A percentile compares a stretch with the other conserved stretches of the same genome.
phyloP scores from a whole-genome alignment of 1,284 basidiomycete species.

The Sparassis latifolia region DNA sequence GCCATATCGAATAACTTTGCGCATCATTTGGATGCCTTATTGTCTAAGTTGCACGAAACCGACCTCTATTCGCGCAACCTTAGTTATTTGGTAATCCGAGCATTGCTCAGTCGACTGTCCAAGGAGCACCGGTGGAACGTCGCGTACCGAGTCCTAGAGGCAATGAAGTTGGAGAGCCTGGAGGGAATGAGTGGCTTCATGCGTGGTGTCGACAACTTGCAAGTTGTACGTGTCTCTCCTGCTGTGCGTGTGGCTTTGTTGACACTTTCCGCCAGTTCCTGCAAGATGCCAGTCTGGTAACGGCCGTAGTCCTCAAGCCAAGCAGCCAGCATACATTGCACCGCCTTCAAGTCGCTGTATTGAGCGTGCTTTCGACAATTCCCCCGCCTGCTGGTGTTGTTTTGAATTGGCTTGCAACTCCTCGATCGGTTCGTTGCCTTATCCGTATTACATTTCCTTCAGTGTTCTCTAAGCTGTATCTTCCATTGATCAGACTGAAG shows the following conservation, averaged over 20 bases:
- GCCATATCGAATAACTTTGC: constrained; percentile 24
- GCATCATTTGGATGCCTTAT: constrained; percentile 35
- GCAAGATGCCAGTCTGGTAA: constrained; percentile 37
- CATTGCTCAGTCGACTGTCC: constrained; percentile 46
- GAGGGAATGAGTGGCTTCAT: constrained; percentile 39
- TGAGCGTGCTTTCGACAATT: constrained; percentile 42
- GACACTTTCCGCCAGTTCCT: constrained; percentile 27
- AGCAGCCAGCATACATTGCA: constrained; percentile 46
- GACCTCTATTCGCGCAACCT: constrained; percentile 50
- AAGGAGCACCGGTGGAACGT: constrained; percentile 51
- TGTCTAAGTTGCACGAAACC: constrained; percentile 41
- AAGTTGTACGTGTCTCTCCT: constrained; percentile 32
- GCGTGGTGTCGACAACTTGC: constrained; percentile 31
- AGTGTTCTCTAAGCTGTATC: not conserved
- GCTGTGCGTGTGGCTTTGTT: not conserved
- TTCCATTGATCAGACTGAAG: not conserved
- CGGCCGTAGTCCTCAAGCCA: constrained; percentile 49
- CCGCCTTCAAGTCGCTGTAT: constrained; percentile 49
- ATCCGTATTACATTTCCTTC: not conserved
- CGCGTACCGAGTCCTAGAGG: constrained; percentile 41
- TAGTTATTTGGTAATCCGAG: constrained; percentile 51
- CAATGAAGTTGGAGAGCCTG: constrained; percentile 39
- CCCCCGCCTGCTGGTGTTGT: constrained; percentile 34
- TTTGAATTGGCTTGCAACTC: constrained; percentile 42
- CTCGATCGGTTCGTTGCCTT: constrained; percentile 23